A percentile compares a stretch with the other conserved stretches of the same genome.
Evolutionary conservation across 176 grass and related monocot species (phyloP).

Genomic region (Rhynchospora tenuis): DNA sequence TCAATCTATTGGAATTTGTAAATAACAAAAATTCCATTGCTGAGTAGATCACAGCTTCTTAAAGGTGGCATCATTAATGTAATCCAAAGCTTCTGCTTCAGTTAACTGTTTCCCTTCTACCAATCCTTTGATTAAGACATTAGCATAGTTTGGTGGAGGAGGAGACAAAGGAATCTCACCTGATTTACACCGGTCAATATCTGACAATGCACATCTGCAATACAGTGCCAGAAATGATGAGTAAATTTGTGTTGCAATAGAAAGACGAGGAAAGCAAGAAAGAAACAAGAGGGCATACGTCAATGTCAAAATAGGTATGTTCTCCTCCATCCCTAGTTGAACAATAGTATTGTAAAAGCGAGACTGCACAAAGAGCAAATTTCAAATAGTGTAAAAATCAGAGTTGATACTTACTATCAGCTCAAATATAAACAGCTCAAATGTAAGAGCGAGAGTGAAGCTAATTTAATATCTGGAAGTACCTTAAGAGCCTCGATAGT

Average conservation of each 20-base stretch:
- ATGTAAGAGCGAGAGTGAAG: neutral
- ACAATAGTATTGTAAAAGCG: slow-evolving; percentile 81
- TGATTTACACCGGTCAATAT: slow-evolving; percentile 38
- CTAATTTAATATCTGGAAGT: neutral
- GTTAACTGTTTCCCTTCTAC: slow-evolving; percentile 74
- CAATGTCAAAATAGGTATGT: slow-evolving; percentile 80
- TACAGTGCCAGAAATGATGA: neutral
- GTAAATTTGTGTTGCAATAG: neutral
- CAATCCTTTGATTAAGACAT: slow-evolving; percentile 61
- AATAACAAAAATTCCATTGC: neutral
- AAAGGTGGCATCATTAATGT: slow-evolving; percentile 44
- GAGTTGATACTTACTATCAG: neutral
- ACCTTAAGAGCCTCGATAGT: slow-evolving; percentile 78
- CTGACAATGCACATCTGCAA: slow-evolving; percentile 57
- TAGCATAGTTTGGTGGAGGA: slow-evolving; percentile 48
- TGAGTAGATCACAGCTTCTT: slow-evolving; percentile 27
- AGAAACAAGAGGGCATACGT: slow-evolving; percentile 37
- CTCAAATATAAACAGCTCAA: neutral
- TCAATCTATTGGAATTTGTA: neutral
- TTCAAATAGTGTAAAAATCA: neutral
- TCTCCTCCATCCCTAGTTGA: slow-evolving; percentile 60
- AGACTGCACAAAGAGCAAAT: slow-evolving; percentile 42
- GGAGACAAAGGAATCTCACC: slow-evolving; percentile 45
- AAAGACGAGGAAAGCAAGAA: neutral
- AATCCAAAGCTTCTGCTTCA: slow-evolving; percentile 38